Evolutionary conservation across 345 rosid species (phyloP), one percentile per base, ranked within the genome.

Genomic region (Hypericum androsaemum): DNA sequence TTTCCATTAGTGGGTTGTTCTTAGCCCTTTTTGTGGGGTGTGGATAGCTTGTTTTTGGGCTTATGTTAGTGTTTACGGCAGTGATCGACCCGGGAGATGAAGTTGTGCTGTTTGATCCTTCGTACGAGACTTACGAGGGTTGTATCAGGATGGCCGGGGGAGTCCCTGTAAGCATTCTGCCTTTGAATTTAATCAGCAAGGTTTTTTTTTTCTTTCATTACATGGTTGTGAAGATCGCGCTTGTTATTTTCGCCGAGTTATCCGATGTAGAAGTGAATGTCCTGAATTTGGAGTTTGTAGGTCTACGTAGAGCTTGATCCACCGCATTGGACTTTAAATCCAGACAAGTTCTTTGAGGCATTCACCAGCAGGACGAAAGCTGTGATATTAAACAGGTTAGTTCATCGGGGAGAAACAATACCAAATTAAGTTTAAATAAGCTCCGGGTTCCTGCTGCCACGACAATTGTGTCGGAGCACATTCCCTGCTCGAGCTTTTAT

Each of bases 1-100:
- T 28, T 12, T 47, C n/a, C 41, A 54, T 37, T 46, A 42, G 41
- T 51, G 39, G 10, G 8, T 50, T 10, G 32, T 35, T 5, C 15
- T 52, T 22, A 8, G 7, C 17, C 43, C 46, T 32, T 11, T 9
- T 35, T 59, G 5, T 5, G 3, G 9, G 7, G 13, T 7, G 39
- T 5, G 45, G 35, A 3, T 1, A 7, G 12, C 40, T 52, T n/a
- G 10, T 37, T 22, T 12, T 14, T 17, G 38, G 13, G 32, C 44
- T 43, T 54, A 8, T 50, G 43, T 47, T 54, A 13, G 43, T 50
- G 15, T 16, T 47, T 64, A 60, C 22, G 50, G 15, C 51, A 78
- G 83, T 76, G 37, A 70, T 72, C 39, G 68, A 78, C 65, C 62
- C 58, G 5, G 88, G 88, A 8, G 88, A 81, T 65, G 82, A 76